Evolutionary conservation across 768 basidiomycete genomes (phyloP).

Genomic region (Termitomyces sp.): DNA sequence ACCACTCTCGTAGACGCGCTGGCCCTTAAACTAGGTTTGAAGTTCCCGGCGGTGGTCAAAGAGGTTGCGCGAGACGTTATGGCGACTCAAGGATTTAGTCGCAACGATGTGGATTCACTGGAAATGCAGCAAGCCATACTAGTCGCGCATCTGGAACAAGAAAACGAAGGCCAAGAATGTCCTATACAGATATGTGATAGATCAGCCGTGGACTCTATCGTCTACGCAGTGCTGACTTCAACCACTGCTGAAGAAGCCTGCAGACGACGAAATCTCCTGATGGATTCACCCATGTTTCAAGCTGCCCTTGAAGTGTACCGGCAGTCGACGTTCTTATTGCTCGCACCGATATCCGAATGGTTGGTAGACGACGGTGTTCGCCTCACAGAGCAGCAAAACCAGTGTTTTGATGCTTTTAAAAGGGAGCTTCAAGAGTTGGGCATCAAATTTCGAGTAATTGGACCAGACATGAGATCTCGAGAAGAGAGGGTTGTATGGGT

Average conservation of each 20-base stretch:
- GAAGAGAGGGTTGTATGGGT: conserved; percentile 29
- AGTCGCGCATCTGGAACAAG: conserved; percentile 47
- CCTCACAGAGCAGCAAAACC: conserved; percentile 44
- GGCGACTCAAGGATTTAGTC: conserved; percentile 47
- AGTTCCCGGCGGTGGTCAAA: conserved; percentile 39
- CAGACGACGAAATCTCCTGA: conserved; percentile 30
- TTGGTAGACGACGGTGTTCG: conserved; percentile 62
- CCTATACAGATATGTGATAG: conserved; percentile 53
- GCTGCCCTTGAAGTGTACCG: conserved; percentile 39
- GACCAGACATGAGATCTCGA: conserved; percentile 39
- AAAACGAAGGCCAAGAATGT: conserved; percentile 25
- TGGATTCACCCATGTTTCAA: conserved; percentile 37
- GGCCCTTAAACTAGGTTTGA: conserved; percentile 36
- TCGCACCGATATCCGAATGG: conserved; percentile 58
- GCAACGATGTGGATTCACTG: conserved; percentile 43
- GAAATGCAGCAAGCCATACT: conserved; percentile 67
- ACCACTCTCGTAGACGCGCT: conserved; percentile 61
- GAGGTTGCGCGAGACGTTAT: conserved; percentile 65
- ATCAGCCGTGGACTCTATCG: conserved; percentile 61
- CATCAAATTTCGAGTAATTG: conserved; percentile 44
- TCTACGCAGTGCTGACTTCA: conserved; percentile 54
- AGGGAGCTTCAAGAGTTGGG: conserved; percentile 34
- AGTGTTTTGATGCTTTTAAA: conserved; percentile 36
- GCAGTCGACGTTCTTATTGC: conserved; percentile 47
- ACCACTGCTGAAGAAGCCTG: conserved; percentile 31